Evolutionary conservation across 1,139 yeast genomes (phyloP), one percentile per base, ranked within the genome.

Genomic region (Taiozyma sp.): DNA sequence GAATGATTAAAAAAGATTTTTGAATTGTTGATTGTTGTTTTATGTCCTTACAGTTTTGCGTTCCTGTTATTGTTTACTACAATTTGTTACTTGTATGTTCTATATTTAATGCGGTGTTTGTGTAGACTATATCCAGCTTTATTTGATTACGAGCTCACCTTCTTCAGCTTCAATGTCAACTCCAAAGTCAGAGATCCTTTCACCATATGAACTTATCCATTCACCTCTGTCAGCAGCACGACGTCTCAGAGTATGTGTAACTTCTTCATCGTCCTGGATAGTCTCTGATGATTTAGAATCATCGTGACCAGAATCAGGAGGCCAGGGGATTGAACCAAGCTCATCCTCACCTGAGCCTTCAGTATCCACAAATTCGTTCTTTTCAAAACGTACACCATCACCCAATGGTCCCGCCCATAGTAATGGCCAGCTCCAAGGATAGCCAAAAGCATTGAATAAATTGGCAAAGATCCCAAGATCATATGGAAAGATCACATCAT

Each of bases 191-290:
- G 78, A 78, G 49, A 93, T 70, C 6, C 79, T 77, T 62, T 92
- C 98, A 9, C 99, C 99, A 67, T 86, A 76, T 46, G 78, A 84
- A 63, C 89, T 91, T 53, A 70, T 70, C 96, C 97, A 92, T 47
- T 80, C 74, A 24, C 67, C 73, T 28, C 87, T 67, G 10, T 49
- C 46, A 16, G 19, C 24, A 19, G 1, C 4, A 22, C 41, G 41
- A 19, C 24, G 24, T 22, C 14, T 53, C 8, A n/a, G 36, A 24
- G 0, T 64, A 48, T 44, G 72, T 70, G 53, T 70, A 73, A 6
- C 65, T 50, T 22, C 62, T 46, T 51, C 70, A 66, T 42, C 72
- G 59, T n/a, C 70, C 8, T 40, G 30, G 3, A n/a, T 2, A 12
- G 43, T 24, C 13, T 23, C 29, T 13, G 24, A 4, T 24, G 28